These are phyloP conservation scores for Umbelopsis sp. DNA, from an alignment of 192 early-diverging fungal species.

Conservation along the genomic window DNA sequence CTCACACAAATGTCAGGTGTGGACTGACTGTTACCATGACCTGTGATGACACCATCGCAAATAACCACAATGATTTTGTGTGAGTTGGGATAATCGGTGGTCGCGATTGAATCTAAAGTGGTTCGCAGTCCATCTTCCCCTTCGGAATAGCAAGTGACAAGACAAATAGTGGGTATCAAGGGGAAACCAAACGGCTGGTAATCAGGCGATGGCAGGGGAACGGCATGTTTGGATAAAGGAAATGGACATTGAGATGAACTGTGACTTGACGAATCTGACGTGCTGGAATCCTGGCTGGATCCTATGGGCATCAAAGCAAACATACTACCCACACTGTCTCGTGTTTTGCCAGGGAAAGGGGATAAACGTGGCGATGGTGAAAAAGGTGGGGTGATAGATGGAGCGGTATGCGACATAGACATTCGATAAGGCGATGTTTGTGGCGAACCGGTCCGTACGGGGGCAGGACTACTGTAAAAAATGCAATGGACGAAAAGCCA, in stretches of 20 bases:
- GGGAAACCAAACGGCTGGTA: constrained; percentile 53
- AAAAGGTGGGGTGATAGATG: neutral
- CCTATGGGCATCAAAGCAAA: neutral
- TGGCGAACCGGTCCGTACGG: neutral
- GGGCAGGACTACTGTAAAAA: neutral
- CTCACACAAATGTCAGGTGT: constrained; percentile 77
- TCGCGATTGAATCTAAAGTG: constrained; percentile 82
- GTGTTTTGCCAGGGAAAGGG: neutral
- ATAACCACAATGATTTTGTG: constrained; percentile 85
- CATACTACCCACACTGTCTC: constrained; percentile 10
- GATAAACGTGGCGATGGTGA: constrained; percentile 11
- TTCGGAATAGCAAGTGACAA: constrained; percentile 91
- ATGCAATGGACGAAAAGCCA: too few species aligned
- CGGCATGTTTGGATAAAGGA: constrained; percentile 19
- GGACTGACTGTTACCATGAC: constrained; percentile 67
- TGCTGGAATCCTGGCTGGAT: neutral
- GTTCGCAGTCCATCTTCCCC: constrained; percentile 71
- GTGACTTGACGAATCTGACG: neutral
- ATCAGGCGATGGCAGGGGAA: constrained; percentile 39
- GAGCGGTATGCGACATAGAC: neutral
- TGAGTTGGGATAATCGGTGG: constrained; percentile 78
- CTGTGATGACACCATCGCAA: constrained; percentile 88
- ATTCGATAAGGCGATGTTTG: neutral
- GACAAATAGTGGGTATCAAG: constrained; percentile 61
- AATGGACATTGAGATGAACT: constrained; percentile 17